Conservation (phyloP, 192 early-diverging fungal genomes). For the Entomortierella parvispora region DNA sequence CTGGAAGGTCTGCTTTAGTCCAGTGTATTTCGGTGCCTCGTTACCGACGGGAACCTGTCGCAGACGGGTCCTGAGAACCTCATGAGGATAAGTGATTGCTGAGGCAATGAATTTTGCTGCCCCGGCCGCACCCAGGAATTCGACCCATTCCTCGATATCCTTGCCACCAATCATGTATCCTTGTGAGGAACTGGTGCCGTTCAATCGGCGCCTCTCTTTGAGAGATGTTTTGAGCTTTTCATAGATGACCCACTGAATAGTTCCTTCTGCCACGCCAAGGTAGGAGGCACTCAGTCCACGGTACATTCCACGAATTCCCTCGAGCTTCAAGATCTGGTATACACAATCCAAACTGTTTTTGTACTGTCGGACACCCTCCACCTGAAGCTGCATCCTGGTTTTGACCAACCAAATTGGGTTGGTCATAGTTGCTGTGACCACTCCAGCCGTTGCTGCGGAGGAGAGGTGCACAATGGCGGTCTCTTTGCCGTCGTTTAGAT, state of each 20-base stretch:
- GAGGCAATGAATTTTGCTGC: conserved; percentile 89
- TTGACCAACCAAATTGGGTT: conserved; percentile 99
- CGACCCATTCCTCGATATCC: conserved; percentile 76
- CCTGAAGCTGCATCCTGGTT: conserved; percentile 92
- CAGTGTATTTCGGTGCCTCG: conserved; percentile 79
- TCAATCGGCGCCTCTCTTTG: conserved; percentile 30
- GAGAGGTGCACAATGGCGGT: conserved; percentile 82
- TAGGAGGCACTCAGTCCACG: conserved; percentile 92
- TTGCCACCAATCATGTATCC: conserved; percentile 49
- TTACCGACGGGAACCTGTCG: conserved; percentile 80
- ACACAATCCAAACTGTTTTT: conserved; percentile 84
- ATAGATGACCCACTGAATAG: conserved; percentile 97
- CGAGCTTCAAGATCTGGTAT: conserved; percentile 71
- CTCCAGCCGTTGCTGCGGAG: conserved; percentile 78
- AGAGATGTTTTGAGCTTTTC: conserved; percentile 82
- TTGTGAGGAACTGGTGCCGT: background rate
- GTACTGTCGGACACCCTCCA: conserved; percentile 61
- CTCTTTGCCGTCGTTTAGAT: conserved; percentile 81
- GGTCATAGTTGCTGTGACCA: conserved; percentile 83
- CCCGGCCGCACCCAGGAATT: conserved; percentile 86
- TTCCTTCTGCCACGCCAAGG: conserved; percentile 87
- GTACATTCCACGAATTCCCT: conserved; percentile 88
- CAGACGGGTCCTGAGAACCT: conserved; percentile 92
- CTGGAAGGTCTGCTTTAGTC: conserved; percentile 64
- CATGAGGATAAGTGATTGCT: conserved; percentile 93